Conservation (phyloP, 768 basidiomycete species). For the Lentinula raphanica region DNA sequence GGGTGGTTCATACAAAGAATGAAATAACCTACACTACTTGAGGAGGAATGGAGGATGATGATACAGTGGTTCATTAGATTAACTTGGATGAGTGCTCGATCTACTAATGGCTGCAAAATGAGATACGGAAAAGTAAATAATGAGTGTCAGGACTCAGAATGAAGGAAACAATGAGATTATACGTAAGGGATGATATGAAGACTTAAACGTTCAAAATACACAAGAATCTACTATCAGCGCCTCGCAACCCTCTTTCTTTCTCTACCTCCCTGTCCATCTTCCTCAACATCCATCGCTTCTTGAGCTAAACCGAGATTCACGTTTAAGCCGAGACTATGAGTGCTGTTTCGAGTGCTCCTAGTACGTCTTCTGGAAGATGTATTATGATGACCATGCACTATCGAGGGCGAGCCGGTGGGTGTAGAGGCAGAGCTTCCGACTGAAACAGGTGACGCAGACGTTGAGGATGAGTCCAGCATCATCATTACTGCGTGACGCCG, state of each 20-base stretch:
- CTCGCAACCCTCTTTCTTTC: conserved; percentile 73
- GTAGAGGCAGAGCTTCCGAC: conserved; percentile 32
- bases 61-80: background rate
- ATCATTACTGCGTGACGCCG: conserved; percentile 77
- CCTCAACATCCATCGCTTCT: conserved; percentile 72
- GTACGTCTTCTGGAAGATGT: conserved; percentile 47
- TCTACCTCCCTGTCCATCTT: conserved; percentile 48
- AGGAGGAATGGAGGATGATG: background rate
- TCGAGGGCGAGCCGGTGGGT: conserved; percentile 20
- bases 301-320: conserved; percentile 12
- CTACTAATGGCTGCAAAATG: conserved; percentile 2
- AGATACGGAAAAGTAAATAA: background rate
- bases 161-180: background rate
- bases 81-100: background rate
- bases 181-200: background rate
- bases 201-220: background rate
- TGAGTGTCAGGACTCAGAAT: background rate
- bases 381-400: conserved; percentile 15
- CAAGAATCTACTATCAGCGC: too few relatives aligned
- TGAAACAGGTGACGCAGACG: conserved; percentile 28
- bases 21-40: background rate
- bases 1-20: too few relatives aligned
- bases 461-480: conserved; percentile 54
- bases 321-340: conserved; percentile 24
- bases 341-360: conserved; percentile 41